These are phyloP conservation scores for Suillus brevipes DNA, from an alignment of 768 basidiomycete genomes.

Conservation along the genomic window DNA sequence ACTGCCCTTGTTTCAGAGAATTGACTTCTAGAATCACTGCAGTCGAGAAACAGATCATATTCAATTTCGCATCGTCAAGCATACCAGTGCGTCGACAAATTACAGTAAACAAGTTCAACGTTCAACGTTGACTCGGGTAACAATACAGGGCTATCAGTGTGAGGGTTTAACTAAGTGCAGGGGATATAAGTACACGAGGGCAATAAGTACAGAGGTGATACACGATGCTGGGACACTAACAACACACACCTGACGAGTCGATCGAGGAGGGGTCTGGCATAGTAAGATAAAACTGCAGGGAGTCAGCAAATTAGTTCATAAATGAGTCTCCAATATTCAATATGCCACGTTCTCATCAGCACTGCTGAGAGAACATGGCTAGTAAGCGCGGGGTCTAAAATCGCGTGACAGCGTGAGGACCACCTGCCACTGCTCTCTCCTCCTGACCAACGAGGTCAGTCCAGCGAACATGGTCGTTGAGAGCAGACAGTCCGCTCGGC, in stretches of 20 bases:
- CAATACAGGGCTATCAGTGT: neutral
- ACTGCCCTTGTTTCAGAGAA: neutral
- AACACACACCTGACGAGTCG: neutral
- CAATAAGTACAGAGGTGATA: neutral
- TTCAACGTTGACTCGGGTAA: neutral
- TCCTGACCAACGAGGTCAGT: constrained; percentile 41
- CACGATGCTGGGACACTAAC: constrained; percentile 1
- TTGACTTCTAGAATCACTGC: neutral
- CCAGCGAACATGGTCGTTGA: constrained; percentile 53
- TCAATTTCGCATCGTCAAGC: neutral
- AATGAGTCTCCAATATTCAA: constrained; percentile 3
- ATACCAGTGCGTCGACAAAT: neutral
- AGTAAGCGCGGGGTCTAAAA: constrained; percentile 14
- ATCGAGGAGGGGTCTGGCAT: constrained; percentile 1
- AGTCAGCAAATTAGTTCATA: constrained; percentile 1
- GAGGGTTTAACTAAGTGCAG: neutral
- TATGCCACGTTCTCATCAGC: constrained; percentile 10
- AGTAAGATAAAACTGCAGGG: neutral
- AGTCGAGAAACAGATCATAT: neutral
- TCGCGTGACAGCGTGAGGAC: constrained; percentile 48
- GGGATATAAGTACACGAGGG: neutral
- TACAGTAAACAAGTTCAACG: constrained; percentile 1
- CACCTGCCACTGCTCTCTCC: constrained; percentile 38
- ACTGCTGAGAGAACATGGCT: constrained; percentile 12
- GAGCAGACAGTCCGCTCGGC: constrained; percentile 51